Evolutionary conservation across 2,329 filamentous ascomycete species (phyloP), one percentile per base, ranked within the genome.

Genomic region (Colletotrichum gigasporum): DNA sequence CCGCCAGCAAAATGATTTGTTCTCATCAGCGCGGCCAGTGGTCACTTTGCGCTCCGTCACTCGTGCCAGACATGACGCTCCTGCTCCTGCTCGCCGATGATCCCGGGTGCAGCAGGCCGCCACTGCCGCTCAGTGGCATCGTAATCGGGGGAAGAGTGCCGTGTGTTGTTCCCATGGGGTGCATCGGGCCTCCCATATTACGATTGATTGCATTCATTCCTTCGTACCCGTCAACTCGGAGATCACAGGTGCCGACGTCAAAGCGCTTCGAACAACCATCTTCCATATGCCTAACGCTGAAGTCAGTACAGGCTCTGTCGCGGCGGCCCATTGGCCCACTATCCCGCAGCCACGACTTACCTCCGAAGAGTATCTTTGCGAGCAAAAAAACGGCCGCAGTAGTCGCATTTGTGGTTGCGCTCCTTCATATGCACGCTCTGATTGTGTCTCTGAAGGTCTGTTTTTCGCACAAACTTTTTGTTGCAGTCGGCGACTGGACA

Each of bases 341-440:
- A 8, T 44, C 18, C 6, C 11, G 55, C 45, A 35, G 10, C 11
- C 26, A 12, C 26, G 14, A 52, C 83, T 78, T 78, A 93, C 92
- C 93, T 90, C 78, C 89, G 81, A n/a, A 96, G 81, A 1, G 92
- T 96, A 71, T 96, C 93, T 74, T 93, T 94, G 44, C 93, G 86
- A 24, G 91, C 89, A 80, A 96, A 96, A 41, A 85, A 82, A 56
- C 87, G 84, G 30, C 85, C 84, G 72, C 93, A 96, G 65, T 89
- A 88, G 65, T 88, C 84, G 73, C 93, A 96, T 63, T 82, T 82
- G 75, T 90, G 89, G 69, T 90, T 89, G 58, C 88, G 87, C 67
- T 90, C 83, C 76, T 92, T 93, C 74, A 89, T 83, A 73, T 96
- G 93, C 10, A 96, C 91, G 72, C 83, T 88, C 69, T 86, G 84